Conservation (phyloP, 345 rosid species). For the Salix brachista region DNA sequence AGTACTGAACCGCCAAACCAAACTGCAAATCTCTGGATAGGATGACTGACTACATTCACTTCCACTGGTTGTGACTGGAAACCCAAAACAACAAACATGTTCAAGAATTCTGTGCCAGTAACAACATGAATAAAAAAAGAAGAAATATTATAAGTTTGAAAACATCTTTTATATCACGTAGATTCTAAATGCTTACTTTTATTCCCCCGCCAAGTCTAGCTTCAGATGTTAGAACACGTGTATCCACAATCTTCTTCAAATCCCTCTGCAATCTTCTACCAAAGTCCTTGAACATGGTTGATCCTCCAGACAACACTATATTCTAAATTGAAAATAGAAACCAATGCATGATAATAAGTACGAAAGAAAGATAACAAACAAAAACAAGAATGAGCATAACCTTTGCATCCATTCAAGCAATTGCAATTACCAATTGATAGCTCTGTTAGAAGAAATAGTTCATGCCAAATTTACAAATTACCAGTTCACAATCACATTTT, state of each 20-base stretch:
- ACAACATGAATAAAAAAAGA: neutral
- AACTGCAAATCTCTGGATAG: conserved; percentile 93
- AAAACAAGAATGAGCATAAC: neutral
- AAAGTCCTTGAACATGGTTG: conserved; percentile 98
- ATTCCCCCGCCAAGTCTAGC: conserved; percentile 70
- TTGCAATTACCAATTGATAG: neutral
- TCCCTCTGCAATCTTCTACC: conserved; percentile 96
- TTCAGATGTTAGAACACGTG: conserved; percentile 77
- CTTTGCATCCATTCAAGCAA: neutral
- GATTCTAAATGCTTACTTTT: conserved; percentile 42
- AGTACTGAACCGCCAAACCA: conserved; percentile 99
- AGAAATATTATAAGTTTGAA: neutral
- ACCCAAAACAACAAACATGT: neutral
- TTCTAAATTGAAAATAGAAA: conserved; percentile 49
- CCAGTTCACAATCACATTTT: neutral
- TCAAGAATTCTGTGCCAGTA: neutral
- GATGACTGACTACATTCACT: conserved; percentile 93
- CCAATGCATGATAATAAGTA: neutral
- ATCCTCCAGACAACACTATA: conserved; percentile 94
- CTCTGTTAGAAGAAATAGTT: neutral
- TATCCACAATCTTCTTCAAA: conserved; percentile 91
- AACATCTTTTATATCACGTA: neutral
- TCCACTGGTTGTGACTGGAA: conserved; percentile 83
- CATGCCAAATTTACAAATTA: neutral
- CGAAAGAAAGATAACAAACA: neutral